Evolutionary conservation across 1,284 basidiomycete genomes (phyloP).

Genomic region (Porphyrellus sp.): DNA sequence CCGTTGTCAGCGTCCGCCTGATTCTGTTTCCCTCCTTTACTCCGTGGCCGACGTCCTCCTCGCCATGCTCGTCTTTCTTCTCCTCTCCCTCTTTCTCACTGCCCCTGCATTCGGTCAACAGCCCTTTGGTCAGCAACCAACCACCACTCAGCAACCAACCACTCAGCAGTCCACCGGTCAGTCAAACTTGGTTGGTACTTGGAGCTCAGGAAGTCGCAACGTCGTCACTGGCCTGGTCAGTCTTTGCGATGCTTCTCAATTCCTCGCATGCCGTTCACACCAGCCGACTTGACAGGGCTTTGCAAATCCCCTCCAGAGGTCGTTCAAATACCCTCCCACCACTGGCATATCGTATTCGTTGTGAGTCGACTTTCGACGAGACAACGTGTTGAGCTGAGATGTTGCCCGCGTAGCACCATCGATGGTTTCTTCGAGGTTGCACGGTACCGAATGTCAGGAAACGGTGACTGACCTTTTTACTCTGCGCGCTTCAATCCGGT

Average conservation of each 20-base stretch:
- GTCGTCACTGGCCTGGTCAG: conserved; percentile 76
- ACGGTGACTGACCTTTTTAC: conserved; percentile 48
- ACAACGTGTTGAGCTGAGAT: conserved; percentile 10
- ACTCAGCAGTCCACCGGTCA: no score
- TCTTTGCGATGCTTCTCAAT: neutral
- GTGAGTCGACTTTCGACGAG: conserved; percentile 46
- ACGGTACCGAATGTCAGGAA: conserved; percentile 81
- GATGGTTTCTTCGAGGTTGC: conserved; percentile 84
- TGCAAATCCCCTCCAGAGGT: conserved; percentile 74
- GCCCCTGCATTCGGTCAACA: conserved; percentile 40
- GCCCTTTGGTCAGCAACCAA: conserved; percentile 32
- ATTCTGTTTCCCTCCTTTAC: neutral
- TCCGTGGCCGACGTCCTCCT: neutral
- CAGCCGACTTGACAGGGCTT: conserved; percentile 55
- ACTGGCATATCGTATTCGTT: conserved; percentile 88
- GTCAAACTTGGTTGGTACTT: conserved; percentile 84
- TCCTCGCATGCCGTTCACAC: neutral
- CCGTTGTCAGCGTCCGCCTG: conserved; percentile 12
- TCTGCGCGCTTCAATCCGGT: neutral
- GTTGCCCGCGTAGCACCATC: conserved; percentile 44
- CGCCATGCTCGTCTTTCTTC: conserved; percentile 21
- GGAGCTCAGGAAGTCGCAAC: conserved; percentile 74
- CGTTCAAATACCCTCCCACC: conserved; percentile 78
- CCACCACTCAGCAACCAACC: no score
- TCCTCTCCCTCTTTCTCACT: conserved; percentile 23